Evolutionary conservation across 441 rosid species (phyloP), one percentile per base, ranked within the genome.

Genomic region (Populus hybrid): DNA sequence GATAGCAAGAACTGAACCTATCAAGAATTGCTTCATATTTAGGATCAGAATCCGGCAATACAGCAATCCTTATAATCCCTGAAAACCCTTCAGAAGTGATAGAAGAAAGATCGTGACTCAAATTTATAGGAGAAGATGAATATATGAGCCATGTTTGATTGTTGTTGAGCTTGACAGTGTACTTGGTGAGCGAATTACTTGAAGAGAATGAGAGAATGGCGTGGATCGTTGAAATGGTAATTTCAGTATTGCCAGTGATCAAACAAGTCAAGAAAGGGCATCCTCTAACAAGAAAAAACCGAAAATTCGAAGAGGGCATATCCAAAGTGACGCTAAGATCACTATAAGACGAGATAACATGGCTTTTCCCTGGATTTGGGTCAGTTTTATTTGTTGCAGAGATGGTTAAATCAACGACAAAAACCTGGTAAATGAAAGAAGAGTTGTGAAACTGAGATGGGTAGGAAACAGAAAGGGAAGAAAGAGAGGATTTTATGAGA

Each of bases 281-380:
- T 38, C 99, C 98, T 78, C 98, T 83, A 6, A 87, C 95, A 34
- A 95, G 94, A 70, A 87, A 92, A 87, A 94, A 94, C 0, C 93
- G 86, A 42, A 95, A 87, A 40, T 88, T 88, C 3, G 92, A 88
- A 38, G 86, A 79, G 32, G 97, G 95, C 32, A 91, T 80, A 75
- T 94, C 98, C 72, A 95, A 84, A 67, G 95, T 91, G 75, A 95
- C 85, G 66, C 94, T 84, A 74, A 95, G 94, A 86, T 94, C 98
- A 83, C 85, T 78, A 78, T 73, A 91, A 6, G 94, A 87, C 28
- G 97, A 87, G 73, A 95, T 92, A 1, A 92, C 32, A 76, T 92
- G 98, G 63, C 84, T 82, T 40, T 66, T 81, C 1, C 63, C 71
- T 0, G 85, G 72, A 81, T 70, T 76, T 6, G 84, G 80, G 81